Percentiles rank a stretch among this genome's conserved stretches.
Evolutionary conservation across 1,139 yeast genomes (phyloP).

Genomic region (Candida sanyaensis): DNA sequence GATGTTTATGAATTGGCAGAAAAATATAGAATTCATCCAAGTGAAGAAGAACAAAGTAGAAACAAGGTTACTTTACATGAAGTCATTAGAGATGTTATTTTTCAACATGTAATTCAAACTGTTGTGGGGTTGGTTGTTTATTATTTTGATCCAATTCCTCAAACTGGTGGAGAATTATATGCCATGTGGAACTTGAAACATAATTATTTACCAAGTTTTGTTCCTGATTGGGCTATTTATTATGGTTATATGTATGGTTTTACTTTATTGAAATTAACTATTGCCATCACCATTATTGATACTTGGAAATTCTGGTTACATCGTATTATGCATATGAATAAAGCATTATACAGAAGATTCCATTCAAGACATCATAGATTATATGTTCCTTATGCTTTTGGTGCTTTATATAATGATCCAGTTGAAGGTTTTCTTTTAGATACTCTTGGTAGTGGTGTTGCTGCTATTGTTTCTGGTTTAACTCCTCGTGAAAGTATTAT

Average conservation of each 20-base stretch:
- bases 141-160: conserved; percentile 59
- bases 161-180: conserved; percentile 72
- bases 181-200: conserved; percentile 68
- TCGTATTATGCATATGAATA: conserved; percentile 83
- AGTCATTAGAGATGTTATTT: conserved; percentile 76
- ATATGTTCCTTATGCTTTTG: conserved; percentile 95
- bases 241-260: conserved; percentile 59
- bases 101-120: conserved; percentile 85
- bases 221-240: conserved; percentile 50
- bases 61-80: conserved; percentile 72
- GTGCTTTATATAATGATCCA: conserved; percentile 93
- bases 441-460: conserved; percentile 89
- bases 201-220: conserved; percentile 29
- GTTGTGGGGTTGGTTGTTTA: conserved; percentile 60
- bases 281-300: conserved; percentile 78
- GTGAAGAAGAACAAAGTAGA: conserved; percentile 74
- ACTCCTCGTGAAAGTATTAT: conserved; percentile 75
- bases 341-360: conserved; percentile 70
- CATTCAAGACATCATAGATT: conserved; percentile 94
- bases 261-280: conserved; percentile 53
- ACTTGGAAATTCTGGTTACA: conserved; percentile 95
- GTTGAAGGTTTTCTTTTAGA: conserved; percentile 91
- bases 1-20: conserved; percentile 78
- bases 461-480: conserved; percentile 61
- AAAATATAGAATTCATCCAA: conserved; percentile 85